A percentile compares a stretch with the other conserved stretches of the same genome.
phyloP scores from a whole-genome alignment of 805 yeast genomes.

The Suhomyces sp. region DNA sequence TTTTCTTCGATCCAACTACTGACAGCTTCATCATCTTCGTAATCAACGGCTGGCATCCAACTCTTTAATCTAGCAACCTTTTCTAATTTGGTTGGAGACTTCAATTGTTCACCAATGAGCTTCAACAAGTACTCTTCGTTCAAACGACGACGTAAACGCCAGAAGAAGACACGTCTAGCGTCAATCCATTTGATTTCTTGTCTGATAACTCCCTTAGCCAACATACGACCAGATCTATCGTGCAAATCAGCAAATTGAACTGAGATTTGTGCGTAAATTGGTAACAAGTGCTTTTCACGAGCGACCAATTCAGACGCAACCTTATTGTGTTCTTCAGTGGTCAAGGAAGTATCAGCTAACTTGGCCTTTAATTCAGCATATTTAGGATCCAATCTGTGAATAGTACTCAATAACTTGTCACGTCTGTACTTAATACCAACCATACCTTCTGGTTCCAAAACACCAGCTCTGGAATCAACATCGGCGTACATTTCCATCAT shows the following conservation, averaged over 20 bases:
- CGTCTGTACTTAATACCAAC: constrained; percentile 97
- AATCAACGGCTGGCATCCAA: constrained; percentile 76
- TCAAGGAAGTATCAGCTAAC: constrained; percentile 50
- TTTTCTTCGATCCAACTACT: constrained; percentile 84
- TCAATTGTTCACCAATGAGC: constrained; percentile 63
- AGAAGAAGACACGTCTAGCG: constrained; percentile 95
- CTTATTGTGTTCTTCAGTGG: constrained; percentile 64
- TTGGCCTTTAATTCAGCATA: constrained; percentile 68
- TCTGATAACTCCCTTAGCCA: constrained; percentile 87
- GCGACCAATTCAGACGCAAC: constrained; percentile 65
- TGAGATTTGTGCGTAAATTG: constrained; percentile 87
- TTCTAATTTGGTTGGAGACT: constrained; percentile 66
- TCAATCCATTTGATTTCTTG: constrained; percentile 83
- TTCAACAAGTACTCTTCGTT: constrained; percentile 86
- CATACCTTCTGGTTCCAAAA: constrained; percentile 98
- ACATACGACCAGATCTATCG: constrained; percentile 96
- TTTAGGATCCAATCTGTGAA: constrained; percentile 81
- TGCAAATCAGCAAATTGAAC: constrained; percentile 98
- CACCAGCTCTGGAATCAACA: constrained; percentile 94
- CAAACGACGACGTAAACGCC: constrained; percentile 96
- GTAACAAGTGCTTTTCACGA: constrained; percentile 78
- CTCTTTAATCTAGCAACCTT: constrained; percentile 83
- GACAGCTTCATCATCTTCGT: constrained; percentile 72
- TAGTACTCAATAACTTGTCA: constrained; percentile 85
- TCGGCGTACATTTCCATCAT: constrained; percentile 99